phyloP scores from a whole-genome alignment of 768 basidiomycete species.

The Hygrocybe punicea region DNA sequence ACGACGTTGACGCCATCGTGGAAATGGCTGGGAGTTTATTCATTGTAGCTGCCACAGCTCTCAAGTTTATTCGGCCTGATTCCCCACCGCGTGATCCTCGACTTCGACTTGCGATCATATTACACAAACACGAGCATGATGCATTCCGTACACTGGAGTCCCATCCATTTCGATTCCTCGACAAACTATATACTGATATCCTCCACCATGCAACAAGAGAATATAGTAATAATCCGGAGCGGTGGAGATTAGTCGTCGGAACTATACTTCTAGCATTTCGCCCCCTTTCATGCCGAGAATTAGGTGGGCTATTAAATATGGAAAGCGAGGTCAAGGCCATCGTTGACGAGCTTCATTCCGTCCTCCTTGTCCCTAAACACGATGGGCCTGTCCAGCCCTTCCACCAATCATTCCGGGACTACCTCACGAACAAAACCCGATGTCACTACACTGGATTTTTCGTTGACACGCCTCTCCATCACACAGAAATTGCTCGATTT shows the following conservation, averaged over 20 bases:
- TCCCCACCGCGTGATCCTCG: neutral
- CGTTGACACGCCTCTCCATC: neutral
- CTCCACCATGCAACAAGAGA: neutral
- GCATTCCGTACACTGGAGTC: neutral
- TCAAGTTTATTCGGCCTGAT: neutral
- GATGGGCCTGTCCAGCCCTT: slow-evolving; percentile 12
- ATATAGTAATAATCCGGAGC: neutral
- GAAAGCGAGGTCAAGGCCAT: neutral
- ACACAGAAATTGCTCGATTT: neutral
- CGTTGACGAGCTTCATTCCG: slow-evolving; percentile 2
- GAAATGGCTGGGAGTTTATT: neutral
- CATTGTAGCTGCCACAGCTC: neutral
- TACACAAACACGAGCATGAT: neutral
- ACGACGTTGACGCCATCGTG: neutral
- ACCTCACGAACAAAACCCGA: too few species aligned
- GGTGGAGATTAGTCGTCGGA: neutral
- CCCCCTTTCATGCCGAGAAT: neutral
- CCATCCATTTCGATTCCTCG: neutral
- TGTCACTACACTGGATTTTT: slow-evolving; percentile 5
- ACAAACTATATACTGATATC: neutral
- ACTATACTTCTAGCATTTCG: neutral
- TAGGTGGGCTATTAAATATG: neutral
- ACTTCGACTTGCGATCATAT: neutral
- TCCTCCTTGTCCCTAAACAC: slow-evolving; percentile 3
- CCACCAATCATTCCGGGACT: too few species aligned